These are phyloP conservation scores for Blastocrithidia nonstop DNA, from an alignment of 208 protist species.

Conservation along the genomic window DNA sequence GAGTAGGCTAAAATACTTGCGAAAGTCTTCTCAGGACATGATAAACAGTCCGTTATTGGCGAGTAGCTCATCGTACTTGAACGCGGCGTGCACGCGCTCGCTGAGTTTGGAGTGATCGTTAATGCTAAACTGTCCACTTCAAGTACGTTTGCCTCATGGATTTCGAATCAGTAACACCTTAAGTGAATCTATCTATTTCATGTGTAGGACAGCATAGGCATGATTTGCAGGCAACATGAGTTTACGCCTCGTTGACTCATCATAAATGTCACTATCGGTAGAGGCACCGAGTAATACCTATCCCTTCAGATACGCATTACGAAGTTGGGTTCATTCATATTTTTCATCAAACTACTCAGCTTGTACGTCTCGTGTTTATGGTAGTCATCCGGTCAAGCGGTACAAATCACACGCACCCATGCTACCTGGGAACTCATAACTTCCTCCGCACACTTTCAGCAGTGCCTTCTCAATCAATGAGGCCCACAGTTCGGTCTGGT, in stretches of 20 bases:
- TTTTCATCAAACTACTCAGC: conserved; percentile 37
- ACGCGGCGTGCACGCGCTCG: conserved; percentile 16
- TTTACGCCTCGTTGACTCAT: too few species aligned
- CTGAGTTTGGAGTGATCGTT: conserved; percentile 2
- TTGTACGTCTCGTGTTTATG: conserved; percentile 24
- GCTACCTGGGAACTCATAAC: conserved; percentile 76
- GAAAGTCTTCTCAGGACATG: conserved; percentile 61
- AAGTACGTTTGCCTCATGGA: conserved; percentile 58
- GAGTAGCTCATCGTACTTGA: conserved; percentile 22
- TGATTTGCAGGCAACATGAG: conserved; percentile 29
- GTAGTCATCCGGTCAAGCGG: conserved; percentile 79
- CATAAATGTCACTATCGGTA: conserved; percentile 18
- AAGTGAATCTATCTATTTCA: conserved; percentile 24
- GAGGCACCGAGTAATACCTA: conserved; percentile 52
- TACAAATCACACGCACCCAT: conserved; percentile 74
- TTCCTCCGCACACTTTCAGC: conserved; percentile 75
- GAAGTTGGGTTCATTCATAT: conserved; percentile 58
- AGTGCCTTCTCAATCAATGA: conserved; percentile 80
- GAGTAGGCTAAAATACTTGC: conserved; percentile 38
- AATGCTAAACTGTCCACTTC: conserved; percentile 28
- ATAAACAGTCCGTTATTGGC: conserved; percentile 69
- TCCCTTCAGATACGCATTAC: conserved; percentile 28
- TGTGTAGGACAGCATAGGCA: conserved; percentile 61
- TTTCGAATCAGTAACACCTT: conserved; percentile 65
- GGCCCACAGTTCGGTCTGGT: conserved; percentile 48